A percentile compares a stretch with the other conserved stretches of the same genome.
phyloP scores from a whole-genome alignment of 2,329 filamentous ascomycete species.

The Colletotrichum sp. region DNA sequence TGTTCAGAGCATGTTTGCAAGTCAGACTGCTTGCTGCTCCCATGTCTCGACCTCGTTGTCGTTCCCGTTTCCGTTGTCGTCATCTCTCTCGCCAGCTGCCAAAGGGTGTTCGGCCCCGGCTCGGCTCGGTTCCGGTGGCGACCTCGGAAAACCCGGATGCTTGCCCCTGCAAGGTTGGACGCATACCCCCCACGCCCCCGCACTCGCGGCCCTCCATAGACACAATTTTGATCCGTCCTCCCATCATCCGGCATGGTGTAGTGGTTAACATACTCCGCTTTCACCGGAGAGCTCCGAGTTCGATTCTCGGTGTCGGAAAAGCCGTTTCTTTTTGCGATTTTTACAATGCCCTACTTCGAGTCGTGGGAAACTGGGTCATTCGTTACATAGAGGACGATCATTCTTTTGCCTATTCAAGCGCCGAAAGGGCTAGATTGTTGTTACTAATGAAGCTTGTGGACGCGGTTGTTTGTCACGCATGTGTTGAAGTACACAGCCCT shows the following conservation, averaged over 20 bases:
- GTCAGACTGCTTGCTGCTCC: neutral
- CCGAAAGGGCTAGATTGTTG: neutral
- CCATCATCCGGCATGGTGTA: neutral
- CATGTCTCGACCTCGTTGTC: neutral
- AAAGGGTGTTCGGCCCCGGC: neutral
- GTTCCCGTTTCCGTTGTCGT: neutral
- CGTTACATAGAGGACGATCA: accelerated
- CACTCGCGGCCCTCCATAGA: accelerated
- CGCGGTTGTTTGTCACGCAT: neutral
- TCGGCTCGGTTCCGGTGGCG: neutral
- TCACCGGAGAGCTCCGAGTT: constrained; percentile 1
- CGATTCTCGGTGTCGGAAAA: neutral
- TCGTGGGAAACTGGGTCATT: neutral
- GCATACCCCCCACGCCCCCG: neutral
- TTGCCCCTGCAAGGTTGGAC: neutral
- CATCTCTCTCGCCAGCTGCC: neutral
- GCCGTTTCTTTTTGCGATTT: neutral
- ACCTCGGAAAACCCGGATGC: neutral
- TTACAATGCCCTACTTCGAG: neutral
- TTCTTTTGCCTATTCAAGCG: neutral
- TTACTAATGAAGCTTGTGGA: neutral
- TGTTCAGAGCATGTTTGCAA: accelerated
- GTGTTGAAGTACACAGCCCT: neutral
- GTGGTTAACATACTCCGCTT: constrained; percentile 3
- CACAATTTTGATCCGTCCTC: accelerated